phyloP scores from a whole-genome alignment of 2,329 filamentous ascomycete genomes.

The Penicillium sp. region DNA sequence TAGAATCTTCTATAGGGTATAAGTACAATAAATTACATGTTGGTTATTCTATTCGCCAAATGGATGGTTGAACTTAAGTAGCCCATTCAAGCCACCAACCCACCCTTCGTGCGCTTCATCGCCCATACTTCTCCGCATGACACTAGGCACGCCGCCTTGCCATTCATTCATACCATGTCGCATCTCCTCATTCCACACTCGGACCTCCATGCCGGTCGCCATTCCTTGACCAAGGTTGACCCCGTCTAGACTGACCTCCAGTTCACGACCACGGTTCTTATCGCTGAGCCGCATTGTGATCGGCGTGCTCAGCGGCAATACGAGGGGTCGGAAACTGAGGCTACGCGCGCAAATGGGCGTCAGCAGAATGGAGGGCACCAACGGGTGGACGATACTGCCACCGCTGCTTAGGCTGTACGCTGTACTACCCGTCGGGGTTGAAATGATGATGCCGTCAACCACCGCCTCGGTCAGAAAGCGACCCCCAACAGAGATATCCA shows the following conservation, averaged over 20 bases:
- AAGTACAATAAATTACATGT: background rate
- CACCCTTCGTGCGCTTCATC: slow-evolving; percentile 76
- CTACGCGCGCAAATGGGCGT: slow-evolving; percentile 94
- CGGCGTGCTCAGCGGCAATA: slow-evolving; percentile 81
- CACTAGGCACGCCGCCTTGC: slow-evolving; percentile 85
- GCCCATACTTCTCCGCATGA: slow-evolving; percentile 66
- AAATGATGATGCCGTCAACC: slow-evolving; percentile 91
- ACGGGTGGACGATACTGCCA: slow-evolving; percentile 89
- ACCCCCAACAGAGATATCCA: slow-evolving; percentile 87
- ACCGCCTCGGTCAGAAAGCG: slow-evolving; percentile 91
- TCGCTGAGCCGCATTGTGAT: slow-evolving; percentile 79
- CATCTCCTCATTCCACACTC: slow-evolving; percentile 84
- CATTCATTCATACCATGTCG: slow-evolving; percentile 53
- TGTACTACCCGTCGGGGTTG: slow-evolving; percentile 90
- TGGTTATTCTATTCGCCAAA: slow-evolving; percentile 67
- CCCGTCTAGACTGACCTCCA: slow-evolving; percentile 79
- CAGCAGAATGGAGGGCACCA: slow-evolving; percentile 83
- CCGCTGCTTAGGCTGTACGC: slow-evolving; percentile 93
- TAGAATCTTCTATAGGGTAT: background rate
- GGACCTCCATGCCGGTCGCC: slow-evolving; percentile 76
- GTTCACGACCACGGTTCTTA: slow-evolving; percentile 72
- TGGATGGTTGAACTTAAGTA: slow-evolving; percentile 96
- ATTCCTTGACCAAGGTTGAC: slow-evolving; percentile 65
- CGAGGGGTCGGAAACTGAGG: slow-evolving; percentile 86
- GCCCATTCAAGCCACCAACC: slow-evolving; percentile 89